Percentiles rank a stretch among this genome's conserved stretches.
Conservation (phyloP, 345 rosid species). For the Ceriops zippeliana region DNA sequence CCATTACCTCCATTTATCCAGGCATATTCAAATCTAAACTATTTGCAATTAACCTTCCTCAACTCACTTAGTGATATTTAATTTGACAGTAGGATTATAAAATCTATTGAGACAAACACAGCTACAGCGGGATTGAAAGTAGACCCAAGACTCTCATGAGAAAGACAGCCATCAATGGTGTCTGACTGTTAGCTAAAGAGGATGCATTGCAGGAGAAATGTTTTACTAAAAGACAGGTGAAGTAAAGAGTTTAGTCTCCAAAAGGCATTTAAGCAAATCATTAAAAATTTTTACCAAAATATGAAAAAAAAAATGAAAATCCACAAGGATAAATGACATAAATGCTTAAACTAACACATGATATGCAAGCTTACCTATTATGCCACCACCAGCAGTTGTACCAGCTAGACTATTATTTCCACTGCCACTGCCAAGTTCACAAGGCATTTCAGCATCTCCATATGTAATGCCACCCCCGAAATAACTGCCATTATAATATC, state of each 20-base stretch:
- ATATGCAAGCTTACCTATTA: constrained; percentile 51
- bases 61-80: no score
- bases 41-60: no score
- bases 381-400: constrained; percentile 85
- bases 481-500: constrained; percentile 65
- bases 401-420: constrained; percentile 67
- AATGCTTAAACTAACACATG: neutral
- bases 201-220: neutral
- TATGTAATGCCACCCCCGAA: constrained; percentile 67
- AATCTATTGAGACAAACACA: no score
- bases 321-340: neutral
- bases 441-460: constrained; percentile 82
- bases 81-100: no score
- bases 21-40: no score
- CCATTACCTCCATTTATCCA: no score
- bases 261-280: no score
- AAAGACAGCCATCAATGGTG: no score
- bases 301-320: no score
- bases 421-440: constrained; percentile 98
- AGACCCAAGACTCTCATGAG: no score
- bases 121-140: no score
- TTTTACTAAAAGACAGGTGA: neutral
- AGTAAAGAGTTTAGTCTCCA: neutral
- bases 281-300: no score
- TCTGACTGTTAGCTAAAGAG: neutral